Evolutionary conservation across 106 monocot species (phyloP).

Genomic region (Allium cepa): DNA sequence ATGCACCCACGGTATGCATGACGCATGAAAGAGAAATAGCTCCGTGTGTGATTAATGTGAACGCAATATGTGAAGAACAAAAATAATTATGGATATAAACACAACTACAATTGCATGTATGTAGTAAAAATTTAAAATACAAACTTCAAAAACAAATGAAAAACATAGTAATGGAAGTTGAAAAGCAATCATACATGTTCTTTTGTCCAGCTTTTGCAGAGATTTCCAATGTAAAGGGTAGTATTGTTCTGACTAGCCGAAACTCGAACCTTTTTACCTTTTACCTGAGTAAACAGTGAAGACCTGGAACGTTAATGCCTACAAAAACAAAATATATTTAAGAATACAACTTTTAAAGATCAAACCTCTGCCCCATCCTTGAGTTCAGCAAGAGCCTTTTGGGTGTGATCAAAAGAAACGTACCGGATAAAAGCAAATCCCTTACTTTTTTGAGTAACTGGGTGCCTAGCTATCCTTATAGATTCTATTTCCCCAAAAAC

Average conservation of each 20-base stretch:
- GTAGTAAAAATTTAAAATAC: too few species aligned
- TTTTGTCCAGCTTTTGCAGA: conserved; percentile 59
- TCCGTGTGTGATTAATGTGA: too few species aligned
- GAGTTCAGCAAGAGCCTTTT: conserved; percentile 49
- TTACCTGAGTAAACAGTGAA: conserved; percentile 27
- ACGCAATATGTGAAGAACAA: too few species aligned
- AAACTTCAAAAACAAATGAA: background rate
- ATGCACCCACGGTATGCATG: too few species aligned
- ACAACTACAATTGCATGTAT: too few species aligned
- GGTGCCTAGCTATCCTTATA: conserved; percentile 44
- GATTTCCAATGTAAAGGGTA: conserved; percentile 62
- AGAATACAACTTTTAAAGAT: background rate
- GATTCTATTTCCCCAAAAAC: conserved; percentile 51
- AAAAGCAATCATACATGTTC: conserved; percentile 32
- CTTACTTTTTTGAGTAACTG: conserved; percentile 43
- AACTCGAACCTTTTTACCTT: conserved; percentile 28
- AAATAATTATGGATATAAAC: too few species aligned
- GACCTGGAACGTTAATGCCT: background rate
- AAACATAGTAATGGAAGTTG: background rate
- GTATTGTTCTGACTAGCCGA: conserved; percentile 35
- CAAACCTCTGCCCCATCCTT: conserved; percentile 69
- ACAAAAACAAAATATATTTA: background rate
- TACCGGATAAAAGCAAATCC: conserved; percentile 64
- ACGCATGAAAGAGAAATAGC: too few species aligned
- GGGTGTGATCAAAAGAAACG: conserved; percentile 28